phyloP scores from a whole-genome alignment of 495 filamentous ascomycete genomes.

The Aspergillus mulundensis region DNA sequence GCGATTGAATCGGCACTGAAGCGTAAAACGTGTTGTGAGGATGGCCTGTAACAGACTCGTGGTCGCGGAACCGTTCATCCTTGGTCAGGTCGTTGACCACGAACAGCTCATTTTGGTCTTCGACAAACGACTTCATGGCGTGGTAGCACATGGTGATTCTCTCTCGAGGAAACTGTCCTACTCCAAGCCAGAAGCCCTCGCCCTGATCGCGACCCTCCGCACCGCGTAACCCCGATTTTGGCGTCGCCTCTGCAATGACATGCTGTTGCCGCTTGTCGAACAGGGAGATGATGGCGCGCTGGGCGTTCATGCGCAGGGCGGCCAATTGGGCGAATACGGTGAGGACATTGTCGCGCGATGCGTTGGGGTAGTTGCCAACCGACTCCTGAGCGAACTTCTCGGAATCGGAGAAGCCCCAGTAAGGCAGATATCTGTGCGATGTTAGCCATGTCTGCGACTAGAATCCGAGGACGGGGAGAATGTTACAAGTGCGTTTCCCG shows the following conservation, averaged over 20 bases:
- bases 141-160: slow-evolving; percentile 22
- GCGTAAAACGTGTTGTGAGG: slow-evolving; percentile 32
- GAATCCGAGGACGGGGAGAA: not conserved
- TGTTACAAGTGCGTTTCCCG: slow-evolving; percentile 10
- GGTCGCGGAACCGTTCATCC: slow-evolving; percentile 25
- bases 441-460: not conserved
- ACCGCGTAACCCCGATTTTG: slow-evolving; percentile 34
- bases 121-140: slow-evolving; percentile 33
- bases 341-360: slow-evolving; percentile 5
- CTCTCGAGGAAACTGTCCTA: slow-evolving; percentile 27
- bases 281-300: slow-evolving; percentile 11
- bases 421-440: slow-evolving; percentile 5
- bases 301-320: slow-evolving; percentile 3
- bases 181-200: slow-evolving; percentile 34
- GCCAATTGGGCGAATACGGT: slow-evolving; percentile 10
- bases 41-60: slow-evolving; percentile 26
- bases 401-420: slow-evolving; percentile 7
- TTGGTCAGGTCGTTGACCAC: slow-evolving; percentile 24
- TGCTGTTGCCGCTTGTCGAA: slow-evolving; percentile 38
- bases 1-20: slow-evolving; percentile 48
- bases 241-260: slow-evolving; percentile 48
- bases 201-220: slow-evolving; percentile 16
- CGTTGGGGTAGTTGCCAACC: not conserved
- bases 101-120: slow-evolving; percentile 29
- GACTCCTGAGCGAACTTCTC: not conserved